Evolutionary conservation across 306 rosid species (phyloP).

Genomic region (Lupinus albus): DNA sequence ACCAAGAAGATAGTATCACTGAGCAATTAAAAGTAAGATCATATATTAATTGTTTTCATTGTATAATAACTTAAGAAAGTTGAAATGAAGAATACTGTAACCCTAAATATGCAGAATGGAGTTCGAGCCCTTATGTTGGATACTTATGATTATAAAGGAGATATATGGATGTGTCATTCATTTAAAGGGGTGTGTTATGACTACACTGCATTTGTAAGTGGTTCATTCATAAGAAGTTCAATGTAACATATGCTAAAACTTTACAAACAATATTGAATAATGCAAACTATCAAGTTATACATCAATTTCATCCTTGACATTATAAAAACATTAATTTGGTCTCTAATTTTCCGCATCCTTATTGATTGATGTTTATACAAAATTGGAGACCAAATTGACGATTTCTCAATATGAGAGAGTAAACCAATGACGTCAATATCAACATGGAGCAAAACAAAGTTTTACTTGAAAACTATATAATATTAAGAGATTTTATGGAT

Average conservation of each 20-base stretch:
- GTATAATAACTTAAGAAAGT: background rate
- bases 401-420: too few species aligned
- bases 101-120: constrained; percentile 56
- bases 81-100: background rate
- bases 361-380: too few species aligned
- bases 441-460: too few species aligned
- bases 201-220: constrained; percentile 53
- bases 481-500: background rate
- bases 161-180: constrained; percentile 84
- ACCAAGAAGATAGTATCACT: constrained; percentile 51
- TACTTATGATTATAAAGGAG: constrained; percentile 70
- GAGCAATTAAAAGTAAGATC: constrained; percentile 47
- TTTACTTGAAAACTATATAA: too few species aligned
- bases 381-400: too few species aligned
- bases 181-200: constrained; percentile 60
- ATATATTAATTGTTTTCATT: background rate
- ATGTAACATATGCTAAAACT: background rate
- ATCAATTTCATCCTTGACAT: too few species aligned
- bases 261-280: background rate
- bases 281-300: background rate
- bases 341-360: too few species aligned
- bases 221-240: background rate
- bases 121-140: constrained; percentile 74
- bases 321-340: too few species aligned
- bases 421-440: too few species aligned